Evolutionary conservation across 768 basidiomycete species (phyloP), one percentile per base, ranked within the genome.

Genomic region (Amanita pallidorosea): DNA sequence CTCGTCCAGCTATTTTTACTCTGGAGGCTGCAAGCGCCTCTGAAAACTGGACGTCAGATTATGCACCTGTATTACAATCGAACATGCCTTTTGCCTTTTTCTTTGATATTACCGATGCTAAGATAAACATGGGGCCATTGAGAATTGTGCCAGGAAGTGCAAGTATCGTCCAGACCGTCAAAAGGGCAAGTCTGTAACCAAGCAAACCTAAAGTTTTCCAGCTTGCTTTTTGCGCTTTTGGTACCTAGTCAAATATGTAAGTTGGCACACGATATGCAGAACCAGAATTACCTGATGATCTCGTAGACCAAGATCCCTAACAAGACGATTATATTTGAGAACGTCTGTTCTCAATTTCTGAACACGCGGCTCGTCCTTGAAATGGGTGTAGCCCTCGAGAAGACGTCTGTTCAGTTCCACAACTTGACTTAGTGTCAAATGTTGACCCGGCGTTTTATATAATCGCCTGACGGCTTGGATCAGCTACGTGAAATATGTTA

Each of bases 1-100:
- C 95, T 36, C 89, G 79, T n/a, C 84, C 95, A 17, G 89, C 89
- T 47, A 98, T 81, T 68, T 98, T 98, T 63, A 98, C 95, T 4
- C 80, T 81, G 7, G 94, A 97, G 2, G 87, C 92, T 27, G 95
- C 95, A 53, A 98, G 83, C 5, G 95, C 95, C 77, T 93, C 94
- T 96, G 65, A 48, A 49, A 35, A 53, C 40, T 33, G 34, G 45
- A 27, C 31, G 34, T 31, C n/a, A 47, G 35, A 4, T n/a, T 9
- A 46, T 17, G 22, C 48, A 18, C 37, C 36, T 38, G 35, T 34
- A 37, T 11, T 40, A 27, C 33, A 35, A 37, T 23, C 9, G 29
- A 15, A 18, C 50, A 22, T 36, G 90, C 91, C 88, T 78, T 87
- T 88, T 3, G 91, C 91, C 65, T 96, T 98, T 59, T 75, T 75